phyloP scores from a whole-genome alignment of 805 yeast genomes.

The Alloascoidea hylecoeti region DNA sequence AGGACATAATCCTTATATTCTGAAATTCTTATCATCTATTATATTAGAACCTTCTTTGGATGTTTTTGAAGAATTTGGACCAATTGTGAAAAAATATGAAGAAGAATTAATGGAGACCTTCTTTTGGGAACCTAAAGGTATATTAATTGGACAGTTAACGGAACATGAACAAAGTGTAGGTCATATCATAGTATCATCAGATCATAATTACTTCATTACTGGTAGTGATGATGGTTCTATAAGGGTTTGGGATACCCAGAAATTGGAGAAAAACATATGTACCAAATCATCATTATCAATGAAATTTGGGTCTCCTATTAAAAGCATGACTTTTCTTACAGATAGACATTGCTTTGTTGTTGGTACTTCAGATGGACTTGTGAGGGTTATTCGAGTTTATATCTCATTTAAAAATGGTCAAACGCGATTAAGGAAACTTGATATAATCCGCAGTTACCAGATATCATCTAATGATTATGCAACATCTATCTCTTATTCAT shows the following conservation, averaged over 20 bases:
- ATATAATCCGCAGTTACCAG: conserved; percentile 25
- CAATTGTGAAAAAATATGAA: conserved; percentile 6
- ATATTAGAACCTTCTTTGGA: conserved; percentile 41
- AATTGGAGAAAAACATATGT: conserved; percentile 47
- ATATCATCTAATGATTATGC: conserved; percentile 28
- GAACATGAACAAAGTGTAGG: conserved; percentile 52
- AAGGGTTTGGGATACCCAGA: conserved; percentile 64
- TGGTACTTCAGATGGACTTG: conserved; percentile 29
- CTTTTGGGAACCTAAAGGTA: conserved; percentile 29
- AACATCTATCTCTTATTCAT: conserved; percentile 25
- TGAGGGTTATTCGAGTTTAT: conserved; percentile 18
- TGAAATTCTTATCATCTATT: conserved; percentile 36
- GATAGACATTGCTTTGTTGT: conserved; percentile 47
- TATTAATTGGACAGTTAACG: conserved; percentile 44
- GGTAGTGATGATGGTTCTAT: conserved; percentile 67
- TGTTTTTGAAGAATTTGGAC: conserved; percentile 61
- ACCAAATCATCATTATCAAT: conserved; percentile 32
- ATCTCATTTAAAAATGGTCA: conserved; percentile 9
- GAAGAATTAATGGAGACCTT: not conserved
- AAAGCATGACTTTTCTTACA: conserved; percentile 33
- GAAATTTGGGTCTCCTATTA: conserved; percentile 34
- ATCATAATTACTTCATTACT: conserved; percentile 53
- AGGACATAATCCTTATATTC: conserved; percentile 53
- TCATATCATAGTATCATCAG: conserved; percentile 42
- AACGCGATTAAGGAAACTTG: conserved; percentile 10